Percentiles rank a stretch among this genome's conserved stretches.
These are phyloP conservation scores for Teratosphaeriaceae sp. DNA, from an alignment of 2,329 filamentous ascomycete species.

Conservation along the genomic window DNA sequence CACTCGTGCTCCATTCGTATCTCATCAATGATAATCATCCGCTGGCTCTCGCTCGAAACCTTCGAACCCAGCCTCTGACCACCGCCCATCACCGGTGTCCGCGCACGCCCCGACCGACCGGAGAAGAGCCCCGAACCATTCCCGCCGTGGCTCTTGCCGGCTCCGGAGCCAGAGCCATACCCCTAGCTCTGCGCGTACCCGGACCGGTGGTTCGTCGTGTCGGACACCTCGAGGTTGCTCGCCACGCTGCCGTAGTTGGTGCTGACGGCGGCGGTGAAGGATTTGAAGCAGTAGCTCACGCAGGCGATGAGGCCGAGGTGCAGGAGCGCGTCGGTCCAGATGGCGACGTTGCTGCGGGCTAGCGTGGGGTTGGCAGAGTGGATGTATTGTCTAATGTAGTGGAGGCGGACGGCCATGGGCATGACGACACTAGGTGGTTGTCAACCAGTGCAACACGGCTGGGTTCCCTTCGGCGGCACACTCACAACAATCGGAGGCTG, in stretches of 20 bases:
- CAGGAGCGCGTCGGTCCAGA: conserved; percentile 37
- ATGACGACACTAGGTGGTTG: conserved; percentile 33
- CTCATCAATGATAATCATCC: neutral
- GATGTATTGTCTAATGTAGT: conserved; percentile 29
- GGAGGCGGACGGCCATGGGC: conserved; percentile 32
- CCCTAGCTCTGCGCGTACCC: neutral
- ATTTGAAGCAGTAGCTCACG: conserved; percentile 38
- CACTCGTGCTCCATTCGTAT: neutral
- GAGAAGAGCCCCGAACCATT: neutral
- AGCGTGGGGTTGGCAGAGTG: conserved; percentile 33
- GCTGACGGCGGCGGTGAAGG: conserved; percentile 28
- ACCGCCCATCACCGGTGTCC: neutral
- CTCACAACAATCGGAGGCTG: neutral
- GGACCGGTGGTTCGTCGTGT: neutral
- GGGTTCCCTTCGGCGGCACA: no score
- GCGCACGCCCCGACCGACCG: neutral
- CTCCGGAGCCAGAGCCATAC: neutral
- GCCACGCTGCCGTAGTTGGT: conserved; percentile 17
- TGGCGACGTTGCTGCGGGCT: conserved; percentile 28
- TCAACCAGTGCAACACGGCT: no score
- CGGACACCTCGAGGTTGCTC: neutral
- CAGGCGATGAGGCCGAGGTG: conserved; percentile 36
- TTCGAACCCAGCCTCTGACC: neutral
- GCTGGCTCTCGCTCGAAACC: neutral
- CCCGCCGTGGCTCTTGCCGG: neutral